A percentile compares a stretch with the other conserved stretches of the same genome.
Conservation (phyloP, 1,139 yeast genomes). For the Suhomyces kunorum region DNA sequence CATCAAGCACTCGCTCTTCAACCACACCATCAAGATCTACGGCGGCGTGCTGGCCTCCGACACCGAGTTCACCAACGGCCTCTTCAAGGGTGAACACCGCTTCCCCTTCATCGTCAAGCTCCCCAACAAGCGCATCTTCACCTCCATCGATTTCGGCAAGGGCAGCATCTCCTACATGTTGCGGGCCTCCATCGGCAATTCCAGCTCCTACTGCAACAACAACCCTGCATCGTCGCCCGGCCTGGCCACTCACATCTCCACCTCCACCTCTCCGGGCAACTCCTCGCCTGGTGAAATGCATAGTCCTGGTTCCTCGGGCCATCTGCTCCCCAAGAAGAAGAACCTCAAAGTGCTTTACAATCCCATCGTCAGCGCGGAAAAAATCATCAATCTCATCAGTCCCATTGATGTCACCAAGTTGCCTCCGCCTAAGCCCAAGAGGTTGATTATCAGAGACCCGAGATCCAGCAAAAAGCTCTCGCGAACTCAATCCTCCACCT, state of each 20-base stretch:
- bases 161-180: constrained; percentile 76
- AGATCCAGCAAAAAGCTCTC: constrained; percentile 28
- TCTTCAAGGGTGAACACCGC: constrained; percentile 79
- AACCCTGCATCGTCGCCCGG: constrained; percentile 4
- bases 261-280: constrained; percentile 2
- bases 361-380: constrained; percentile 51
- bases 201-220: constrained; percentile 16
- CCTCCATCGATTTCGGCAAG: constrained; percentile 80
- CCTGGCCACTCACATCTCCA: constrained; percentile 4
- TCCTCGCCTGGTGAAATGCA: constrained; percentile 4
- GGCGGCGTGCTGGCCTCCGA: constrained; percentile 38
- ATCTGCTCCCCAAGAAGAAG: constrained; percentile 25
- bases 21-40: constrained; percentile 67
- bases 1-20: constrained; percentile 55
- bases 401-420: constrained; percentile 73
- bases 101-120: constrained; percentile 82
- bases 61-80: constrained; percentile 41
- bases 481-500: constrained; percentile 53
- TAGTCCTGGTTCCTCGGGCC: constrained; percentile 13
- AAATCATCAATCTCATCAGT: constrained; percentile 58
- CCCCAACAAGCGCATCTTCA: constrained; percentile 68
- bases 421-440: constrained; percentile 68
- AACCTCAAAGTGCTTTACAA: constrained; percentile 23
- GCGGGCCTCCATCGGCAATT: constrained; percentile 53
- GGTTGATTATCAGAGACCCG: constrained; percentile 58